Base-by-base conservation (phyloP, 306 rosid species). In the Dryas octopetala region DNA sequence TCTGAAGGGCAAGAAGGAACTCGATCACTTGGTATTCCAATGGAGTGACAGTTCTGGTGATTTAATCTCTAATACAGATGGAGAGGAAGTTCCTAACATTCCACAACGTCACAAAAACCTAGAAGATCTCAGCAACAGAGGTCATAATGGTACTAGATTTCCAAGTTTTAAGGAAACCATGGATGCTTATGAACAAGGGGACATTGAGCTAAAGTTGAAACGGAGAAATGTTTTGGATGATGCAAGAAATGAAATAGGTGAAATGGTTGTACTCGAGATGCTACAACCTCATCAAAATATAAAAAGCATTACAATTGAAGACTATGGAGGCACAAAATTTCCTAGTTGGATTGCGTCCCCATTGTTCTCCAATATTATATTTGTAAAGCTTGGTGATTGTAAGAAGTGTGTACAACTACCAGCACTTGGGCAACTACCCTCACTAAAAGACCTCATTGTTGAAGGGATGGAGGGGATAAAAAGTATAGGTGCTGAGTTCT, bases 271-370 rank as follows among this genome's bases (percentile, higher is more conserved):
- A 14, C 68, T 81, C 7, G 82, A 81, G 79, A 73, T 81, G 85
- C 74, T 81, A 23, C 81, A 76, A 53, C 85, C 85, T 12, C 85
- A 77, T 44, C 52, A 72, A 5, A 77, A 66, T 46, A 67, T 73
- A 9, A 77, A 73, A 57, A 4, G 54, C 6, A 45, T 82, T 67
- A 77, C 60, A 19, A 77, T 82, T 1, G 44, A 62, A 48, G 85
- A 77, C 40, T 81, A 66, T 15, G 85, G 82, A 59, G 85, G 85
- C 64, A 70, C 71, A 46, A 59, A 0, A 14, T 77, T 81, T 57
- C 82, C 85, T 53, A 67, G 73, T 43, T 81, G 85, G 85, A 73
- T 81, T n/a, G 78, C 62, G 16, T 81, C 79, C 11, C 76, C 78
- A 6, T 38, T 66, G 79, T 60, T 81, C 74, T 81, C 71, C 5